phyloP scores from a whole-genome alignment of 768 basidiomycete species.

The Strobilomyces echinocephalus region DNA sequence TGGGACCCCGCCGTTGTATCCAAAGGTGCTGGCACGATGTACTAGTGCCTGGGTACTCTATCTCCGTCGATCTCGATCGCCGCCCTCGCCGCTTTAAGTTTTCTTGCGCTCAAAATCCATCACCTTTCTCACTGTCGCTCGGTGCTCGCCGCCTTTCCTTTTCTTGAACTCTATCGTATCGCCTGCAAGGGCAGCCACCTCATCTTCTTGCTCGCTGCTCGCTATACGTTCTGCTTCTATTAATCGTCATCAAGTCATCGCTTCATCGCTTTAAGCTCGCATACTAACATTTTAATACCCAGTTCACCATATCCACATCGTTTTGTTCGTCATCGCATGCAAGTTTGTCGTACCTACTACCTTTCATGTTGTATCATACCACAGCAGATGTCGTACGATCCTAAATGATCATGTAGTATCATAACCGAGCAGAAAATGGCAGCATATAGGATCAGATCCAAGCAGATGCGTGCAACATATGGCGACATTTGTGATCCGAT shows the following conservation, averaged over 20 bases:
- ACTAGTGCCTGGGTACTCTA: too few species aligned
- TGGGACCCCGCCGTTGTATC: neutral
- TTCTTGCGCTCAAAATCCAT: too few species aligned
- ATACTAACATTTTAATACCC: too few species aligned
- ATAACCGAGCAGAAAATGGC: neutral
- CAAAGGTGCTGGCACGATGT: neutral
- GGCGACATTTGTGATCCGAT: neutral
- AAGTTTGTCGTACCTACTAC: neutral
- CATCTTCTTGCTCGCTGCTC: neutral
- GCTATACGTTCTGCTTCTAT: too few species aligned
- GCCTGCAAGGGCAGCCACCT: too few species aligned
- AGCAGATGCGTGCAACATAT: neutral
- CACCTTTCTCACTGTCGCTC: too few species aligned
- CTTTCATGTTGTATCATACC: neutral
- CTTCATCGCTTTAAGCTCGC: neutral
- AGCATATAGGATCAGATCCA: neutral
- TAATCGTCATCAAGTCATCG: neutral
- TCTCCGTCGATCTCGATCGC: too few species aligned
- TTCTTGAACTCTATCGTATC: too few species aligned
- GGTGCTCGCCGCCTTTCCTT: too few species aligned
- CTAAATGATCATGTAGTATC: neutral
- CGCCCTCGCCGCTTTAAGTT: too few species aligned
- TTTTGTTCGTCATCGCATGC: too few species aligned
- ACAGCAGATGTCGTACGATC: neutral
- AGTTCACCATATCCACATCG: too few species aligned